Percentiles rank a stretch among this genome's conserved stretches.
These are phyloP conservation scores for Talaromyces funiculosus DNA, from an alignment of 2,329 filamentous ascomycete species.

Conservation along the genomic window DNA sequence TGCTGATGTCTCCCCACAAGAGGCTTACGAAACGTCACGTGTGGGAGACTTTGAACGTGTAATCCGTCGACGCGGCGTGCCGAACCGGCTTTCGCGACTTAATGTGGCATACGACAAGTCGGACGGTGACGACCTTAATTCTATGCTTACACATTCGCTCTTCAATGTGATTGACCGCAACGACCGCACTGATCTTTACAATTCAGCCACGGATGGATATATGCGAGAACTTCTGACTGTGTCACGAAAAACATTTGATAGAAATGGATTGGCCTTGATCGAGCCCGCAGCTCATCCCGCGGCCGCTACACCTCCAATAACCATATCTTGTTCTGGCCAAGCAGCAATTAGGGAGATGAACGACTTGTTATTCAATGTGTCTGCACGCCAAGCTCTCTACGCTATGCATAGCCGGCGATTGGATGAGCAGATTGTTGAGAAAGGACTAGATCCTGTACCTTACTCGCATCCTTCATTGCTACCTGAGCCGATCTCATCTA, in stretches of 20 bases:
- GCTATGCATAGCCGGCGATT: slow-evolving; percentile 55
- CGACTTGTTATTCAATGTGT: slow-evolving; percentile 69
- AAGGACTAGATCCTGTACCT: slow-evolving; percentile 57
- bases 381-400: slow-evolving; percentile 69
- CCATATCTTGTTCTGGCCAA: slow-evolving; percentile 68
- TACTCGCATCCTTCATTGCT: slow-evolving; percentile 63
- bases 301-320: slow-evolving; percentile 78
- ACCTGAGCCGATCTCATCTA: slow-evolving; percentile 72
- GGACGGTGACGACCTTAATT: slow-evolving; percentile 57
- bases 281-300: slow-evolving; percentile 76
- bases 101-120: slow-evolving; percentile 63
- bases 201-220: slow-evolving; percentile 66
- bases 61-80: slow-evolving; percentile 48
- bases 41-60: slow-evolving; percentile 69
- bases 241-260: slow-evolving; percentile 57
- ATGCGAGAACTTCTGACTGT: slow-evolving; percentile 76
- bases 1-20: slow-evolving; percentile 66
- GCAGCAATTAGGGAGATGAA: slow-evolving; percentile 58
- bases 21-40: slow-evolving; percentile 65
- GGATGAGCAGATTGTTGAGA: slow-evolving; percentile 68
- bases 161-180: slow-evolving; percentile 72
- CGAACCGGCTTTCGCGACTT: slow-evolving; percentile 59
- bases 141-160: slow-evolving; percentile 68
- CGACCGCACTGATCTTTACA: slow-evolving; percentile 60
- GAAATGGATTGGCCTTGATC: slow-evolving; percentile 67